phyloP scores from a whole-genome alignment of 2,329 filamentous ascomycete genomes.

The Beauveria scarabaeidicola region DNA sequence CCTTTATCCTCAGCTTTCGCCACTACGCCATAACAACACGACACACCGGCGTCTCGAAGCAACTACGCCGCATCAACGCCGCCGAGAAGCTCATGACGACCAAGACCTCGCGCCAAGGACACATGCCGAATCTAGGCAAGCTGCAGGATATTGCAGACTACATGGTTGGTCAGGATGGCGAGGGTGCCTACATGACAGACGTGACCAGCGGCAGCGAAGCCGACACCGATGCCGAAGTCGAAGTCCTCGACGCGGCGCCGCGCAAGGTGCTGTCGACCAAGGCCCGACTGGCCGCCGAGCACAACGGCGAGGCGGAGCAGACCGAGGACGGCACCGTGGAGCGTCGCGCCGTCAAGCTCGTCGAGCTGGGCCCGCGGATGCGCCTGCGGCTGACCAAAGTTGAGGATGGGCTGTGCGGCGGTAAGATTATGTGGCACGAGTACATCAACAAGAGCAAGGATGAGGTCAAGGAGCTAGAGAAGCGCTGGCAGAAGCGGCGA shows the following conservation, averaged over 20 bases:
- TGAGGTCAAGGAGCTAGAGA: constrained; percentile 71
- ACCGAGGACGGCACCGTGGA: constrained; percentile 55
- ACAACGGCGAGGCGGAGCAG: constrained; percentile 32
- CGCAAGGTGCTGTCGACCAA: constrained; percentile 53
- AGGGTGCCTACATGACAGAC: constrained; percentile 78
- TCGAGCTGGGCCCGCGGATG: constrained; percentile 88
- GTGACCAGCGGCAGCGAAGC: constrained; percentile 78
- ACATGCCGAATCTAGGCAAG: constrained; percentile 79
- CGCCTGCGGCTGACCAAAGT: constrained; percentile 86
- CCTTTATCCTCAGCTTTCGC: constrained; percentile 77
- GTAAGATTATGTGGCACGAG: constrained; percentile 96
- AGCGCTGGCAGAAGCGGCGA: constrained; percentile 68
- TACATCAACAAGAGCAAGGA: constrained; percentile 76
- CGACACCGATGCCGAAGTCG: constrained; percentile 92
- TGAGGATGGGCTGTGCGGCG: constrained; percentile 83
- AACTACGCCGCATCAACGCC: constrained; percentile 73
- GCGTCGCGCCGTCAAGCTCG: constrained; percentile 80
- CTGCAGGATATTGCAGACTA: constrained; percentile 92
- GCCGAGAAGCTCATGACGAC: constrained; percentile 67
- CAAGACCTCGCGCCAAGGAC: constrained; percentile 54
- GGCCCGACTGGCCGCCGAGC: constrained; percentile 33
- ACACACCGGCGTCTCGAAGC: constrained; percentile 73
- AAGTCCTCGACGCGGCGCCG: constrained; percentile 60
- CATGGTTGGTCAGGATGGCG: constrained; percentile 67
- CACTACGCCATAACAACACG: constrained; percentile 96